phyloP scores from a whole-genome alignment of 2,329 filamentous ascomycete species.

The Botrytis deweyae region DNA sequence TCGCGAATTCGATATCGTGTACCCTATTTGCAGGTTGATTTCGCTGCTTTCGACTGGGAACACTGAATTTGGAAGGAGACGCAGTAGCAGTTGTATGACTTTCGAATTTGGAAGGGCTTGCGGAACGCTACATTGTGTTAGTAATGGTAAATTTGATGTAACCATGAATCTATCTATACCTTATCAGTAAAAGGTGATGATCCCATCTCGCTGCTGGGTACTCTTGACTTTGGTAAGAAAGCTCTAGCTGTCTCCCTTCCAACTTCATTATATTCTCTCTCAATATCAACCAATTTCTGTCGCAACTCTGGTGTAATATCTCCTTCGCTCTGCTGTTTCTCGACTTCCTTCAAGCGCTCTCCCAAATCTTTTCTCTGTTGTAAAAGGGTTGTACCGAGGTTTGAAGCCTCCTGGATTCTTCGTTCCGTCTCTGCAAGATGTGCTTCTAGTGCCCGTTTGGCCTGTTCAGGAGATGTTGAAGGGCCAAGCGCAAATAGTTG shows the following conservation, averaged over 20 bases:
- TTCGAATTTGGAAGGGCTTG: conserved; percentile 76
- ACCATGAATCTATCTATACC: conserved; percentile 38
- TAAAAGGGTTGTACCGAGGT: conserved; percentile 81
- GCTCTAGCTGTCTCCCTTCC: conserved; percentile 85
- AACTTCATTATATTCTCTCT: conserved; percentile 93
- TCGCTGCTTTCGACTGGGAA: conserved; percentile 82
- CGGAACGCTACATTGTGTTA: conserved; percentile 55
- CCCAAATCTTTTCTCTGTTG: conserved; percentile 82
- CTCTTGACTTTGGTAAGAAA: conserved; percentile 80
- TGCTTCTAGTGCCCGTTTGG: conserved; percentile 83
- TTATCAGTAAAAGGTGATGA: conserved; percentile 49
- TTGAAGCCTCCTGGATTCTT: conserved; percentile 86
- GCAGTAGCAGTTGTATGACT: conserved; percentile 76
- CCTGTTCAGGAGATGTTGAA: conserved; percentile 77
- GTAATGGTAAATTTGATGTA: conserved; percentile 22
- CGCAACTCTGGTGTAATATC: conserved; percentile 82
- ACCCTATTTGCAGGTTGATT: conserved; percentile 87
- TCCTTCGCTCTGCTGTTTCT: conserved; percentile 70
- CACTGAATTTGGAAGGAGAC: conserved; percentile 85
- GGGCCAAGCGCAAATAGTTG: conserved; percentile 76
- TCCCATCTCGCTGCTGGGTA: conserved; percentile 65
- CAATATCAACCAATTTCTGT: conserved; percentile 79
- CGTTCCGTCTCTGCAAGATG: conserved; percentile 92
- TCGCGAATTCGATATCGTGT: conserved; percentile 97
- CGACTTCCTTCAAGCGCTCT: conserved; percentile 80